Evolutionary conservation across 2,329 filamentous ascomycete genomes (phyloP), one percentile per base, ranked within the genome.

Genomic region (Pseudogymnoascus sp.): DNA sequence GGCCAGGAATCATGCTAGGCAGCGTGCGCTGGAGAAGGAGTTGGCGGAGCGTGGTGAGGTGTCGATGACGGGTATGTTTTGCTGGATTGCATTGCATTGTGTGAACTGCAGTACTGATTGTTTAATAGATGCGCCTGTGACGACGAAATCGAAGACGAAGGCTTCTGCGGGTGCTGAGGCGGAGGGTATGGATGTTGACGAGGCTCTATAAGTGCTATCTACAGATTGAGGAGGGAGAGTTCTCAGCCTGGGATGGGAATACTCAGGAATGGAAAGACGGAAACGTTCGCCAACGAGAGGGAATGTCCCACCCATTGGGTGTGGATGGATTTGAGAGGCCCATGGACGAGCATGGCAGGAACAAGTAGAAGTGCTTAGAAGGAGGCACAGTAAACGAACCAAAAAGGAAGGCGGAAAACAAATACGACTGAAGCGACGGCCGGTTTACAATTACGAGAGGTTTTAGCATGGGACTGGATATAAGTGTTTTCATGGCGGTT

Each of bases 41-140:
- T 68, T 74, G 70, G 66, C 67, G 46, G 60, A 70, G 59, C 68
- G 71, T 21, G 71, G 70, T 60, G 71, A 74, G 62, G 69, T 73
- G 35, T 50, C 67, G 44, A 74, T 74, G 72, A 73, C 69, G 50
- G 72, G 72, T 72, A 63, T 56, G 50, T 53, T 53, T n/a, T 53
- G 7, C 44, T 29, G 31, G 31, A 11, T 23, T 29, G n/a, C n/a
- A 56, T 33, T 7, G 42, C 21, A 19, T 13, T 19, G 9, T 56
- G n/a, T 33, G 50, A n/a, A 33, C 10, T 56, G 10, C 10, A 11
- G 21, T 56, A 56, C 29, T 56, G n/a, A 56, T 56, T 56, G 10
- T 33, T 33, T 4, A 6, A 15, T 33, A 56, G 50, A 56, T 56
- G 50, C 50, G 50, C 50, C 50, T 56, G 50, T 56, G 50, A 56